Percentiles rank a stretch among this genome's conserved stretches.
Evolutionary conservation across 129 eudicot species (phyloP).

Genomic region (Rutidosis leptorrhynchoides): DNA sequence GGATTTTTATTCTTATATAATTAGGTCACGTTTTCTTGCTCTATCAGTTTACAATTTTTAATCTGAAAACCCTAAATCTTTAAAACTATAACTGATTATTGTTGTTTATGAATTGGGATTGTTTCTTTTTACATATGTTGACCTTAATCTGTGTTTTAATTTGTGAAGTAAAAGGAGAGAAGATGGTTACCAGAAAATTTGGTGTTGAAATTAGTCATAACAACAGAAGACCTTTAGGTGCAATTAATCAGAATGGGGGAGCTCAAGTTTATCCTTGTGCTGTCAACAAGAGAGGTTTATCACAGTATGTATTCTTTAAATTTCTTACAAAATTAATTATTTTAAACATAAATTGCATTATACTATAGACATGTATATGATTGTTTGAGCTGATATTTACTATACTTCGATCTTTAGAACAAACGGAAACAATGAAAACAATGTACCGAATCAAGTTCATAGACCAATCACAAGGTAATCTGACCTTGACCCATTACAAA

Average conservation of each 20-base stretch:
- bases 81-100: no score
- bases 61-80: conserved; percentile 24
- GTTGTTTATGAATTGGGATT: no score
- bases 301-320: background rate
- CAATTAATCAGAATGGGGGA: no score
- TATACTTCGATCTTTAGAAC: conserved; percentile 23
- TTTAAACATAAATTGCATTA: background rate
- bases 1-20: conserved; percentile 4
- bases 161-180: no score
- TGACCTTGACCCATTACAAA: background rate
- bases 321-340: background rate
- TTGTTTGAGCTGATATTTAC: conserved; percentile 15
- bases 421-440: conserved; percentile 36
- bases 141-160: no score
- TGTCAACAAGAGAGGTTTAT: no score
- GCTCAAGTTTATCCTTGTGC: no score
- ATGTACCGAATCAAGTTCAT: conserved; percentile 26
- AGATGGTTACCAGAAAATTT: no score
- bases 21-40: background rate
- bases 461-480: conserved; percentile 37
- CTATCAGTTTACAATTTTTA: conserved; percentile 16
- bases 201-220: no score
- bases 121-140: no score
- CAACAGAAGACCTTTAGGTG: no score
- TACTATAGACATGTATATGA: background rate